Base-by-base conservation (phyloP, 2,329 filamentous ascomycete species). In the Colletotrichum sp. region DNA sequence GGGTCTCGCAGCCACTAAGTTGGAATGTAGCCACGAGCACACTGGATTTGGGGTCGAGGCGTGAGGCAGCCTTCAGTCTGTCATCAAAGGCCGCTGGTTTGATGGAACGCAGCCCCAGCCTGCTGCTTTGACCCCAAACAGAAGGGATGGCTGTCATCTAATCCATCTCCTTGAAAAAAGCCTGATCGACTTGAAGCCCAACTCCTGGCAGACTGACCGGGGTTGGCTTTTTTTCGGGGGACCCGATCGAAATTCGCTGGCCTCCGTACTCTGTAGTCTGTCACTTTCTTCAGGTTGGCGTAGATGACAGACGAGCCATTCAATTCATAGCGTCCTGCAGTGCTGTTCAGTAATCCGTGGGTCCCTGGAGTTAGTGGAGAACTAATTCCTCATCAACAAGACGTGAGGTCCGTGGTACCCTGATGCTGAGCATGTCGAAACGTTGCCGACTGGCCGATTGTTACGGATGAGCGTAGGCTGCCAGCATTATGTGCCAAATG, bases 301-400 rank as follows among this genome's bases (percentile, higher is more conserved):
- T 32, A 43, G 39, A 26, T 26, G 24, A 43, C 16, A 14, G 13
- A 55, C 34, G 64, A 64, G 14, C 34, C 59, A 14, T 30, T 64
- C 26, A 60, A 69, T 63, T 24, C 65, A 9, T 55, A 48, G 52
- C 34, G 59, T 26, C 7, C n/a, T 48, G 69, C 63, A 32, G 48
- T 24, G 21, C 7, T 57, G 73, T 68, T 75, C 57, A 73, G 73
- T 73, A 73, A 73, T 75, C 70, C 26, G 18, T 16, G 13, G 21
- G 24, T n/a, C 43, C 39, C 64, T 52, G 32, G 26, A 32, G 18
- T 30, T 18, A 28, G 39, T 30, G 63, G 57, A 18, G 64, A 32
- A 68, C n/a, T 21, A 10, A n/a, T 57, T 64, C 63, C 57, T 43
- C 43, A 21, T 28, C 30, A 21, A 24, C 6, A 30, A 21, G 34